Evolutionary conservation across 2,329 filamentous ascomycete species (phyloP).

Genomic region (Cytospora leucostoma): DNA sequence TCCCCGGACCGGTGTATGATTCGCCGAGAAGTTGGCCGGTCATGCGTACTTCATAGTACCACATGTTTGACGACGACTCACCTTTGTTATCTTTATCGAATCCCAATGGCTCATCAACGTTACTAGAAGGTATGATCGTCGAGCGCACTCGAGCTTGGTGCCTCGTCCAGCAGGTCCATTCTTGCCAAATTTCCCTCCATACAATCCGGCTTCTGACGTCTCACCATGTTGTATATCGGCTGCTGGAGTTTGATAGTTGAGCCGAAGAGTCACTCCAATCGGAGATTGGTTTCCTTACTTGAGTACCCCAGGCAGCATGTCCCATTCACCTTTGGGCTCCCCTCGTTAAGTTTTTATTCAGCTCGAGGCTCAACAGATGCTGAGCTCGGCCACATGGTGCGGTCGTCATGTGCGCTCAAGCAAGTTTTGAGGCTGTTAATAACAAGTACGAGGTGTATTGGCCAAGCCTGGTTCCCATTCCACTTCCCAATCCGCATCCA

Average conservation of each 20-base stretch:
- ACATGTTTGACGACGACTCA: neutral
- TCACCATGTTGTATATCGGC: neutral
- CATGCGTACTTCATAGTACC: neutral
- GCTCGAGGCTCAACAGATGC: neutral
- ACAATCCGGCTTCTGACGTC: neutral
- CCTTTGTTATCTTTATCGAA: neutral
- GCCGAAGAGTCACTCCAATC: neutral
- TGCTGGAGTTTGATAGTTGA: neutral
- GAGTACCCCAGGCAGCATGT: neutral
- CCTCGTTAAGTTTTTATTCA: neutral
- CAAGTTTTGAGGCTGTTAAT: neutral
- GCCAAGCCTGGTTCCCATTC: neutral
- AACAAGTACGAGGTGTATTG: neutral
- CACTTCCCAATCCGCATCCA: neutral
- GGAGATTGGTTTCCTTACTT: neutral
- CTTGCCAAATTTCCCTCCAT: too few species aligned
- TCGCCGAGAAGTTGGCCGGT: neutral
- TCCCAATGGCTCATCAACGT: neutral
- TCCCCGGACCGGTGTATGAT: neutral
- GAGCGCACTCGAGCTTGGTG: conserved; percentile 7
- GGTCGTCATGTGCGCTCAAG: neutral
- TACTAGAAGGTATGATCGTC: neutral
- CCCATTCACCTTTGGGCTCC: too few species aligned
- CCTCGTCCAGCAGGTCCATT: conserved; percentile 1
- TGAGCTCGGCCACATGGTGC: neutral